Conservation (phyloP, 768 basidiomycete species). For the Termitomyces sp. region DNA sequence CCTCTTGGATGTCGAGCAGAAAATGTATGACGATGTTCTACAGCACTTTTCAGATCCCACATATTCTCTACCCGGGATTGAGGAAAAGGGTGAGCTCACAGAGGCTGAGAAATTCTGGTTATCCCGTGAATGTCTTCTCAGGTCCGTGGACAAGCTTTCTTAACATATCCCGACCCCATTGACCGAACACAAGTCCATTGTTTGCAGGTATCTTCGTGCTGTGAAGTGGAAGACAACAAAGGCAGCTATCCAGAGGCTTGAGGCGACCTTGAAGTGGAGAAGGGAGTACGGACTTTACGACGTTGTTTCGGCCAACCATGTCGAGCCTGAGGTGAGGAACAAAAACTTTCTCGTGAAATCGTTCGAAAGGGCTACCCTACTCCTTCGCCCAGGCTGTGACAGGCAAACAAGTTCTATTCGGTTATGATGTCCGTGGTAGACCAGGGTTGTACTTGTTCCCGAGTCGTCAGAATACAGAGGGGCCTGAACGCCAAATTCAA, state of each 20-base stretch:
- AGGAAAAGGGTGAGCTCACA: slow-evolving; percentile 38
- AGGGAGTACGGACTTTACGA: slow-evolving; percentile 74
- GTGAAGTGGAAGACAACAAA: slow-evolving; percentile 60
- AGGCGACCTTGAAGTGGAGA: slow-evolving; percentile 74
- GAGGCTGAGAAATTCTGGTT: slow-evolving; percentile 80
- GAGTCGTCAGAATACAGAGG: slow-evolving; percentile 74
- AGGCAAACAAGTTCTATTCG: slow-evolving; percentile 77
- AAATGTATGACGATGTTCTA: slow-evolving; percentile 48
- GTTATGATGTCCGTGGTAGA: slow-evolving; percentile 61
- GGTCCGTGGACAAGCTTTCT: slow-evolving; percentile 29
- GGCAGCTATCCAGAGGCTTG: slow-evolving; percentile 62
- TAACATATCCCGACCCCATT: background rate
- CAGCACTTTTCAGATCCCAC: slow-evolving; percentile 50
- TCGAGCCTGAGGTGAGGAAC: slow-evolving; percentile 66
- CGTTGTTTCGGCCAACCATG: slow-evolving; percentile 47
- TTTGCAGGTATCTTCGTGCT: slow-evolving; percentile 64
- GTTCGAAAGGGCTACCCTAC: background rate
- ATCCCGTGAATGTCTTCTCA: slow-evolving; percentile 68
- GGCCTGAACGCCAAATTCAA: slow-evolving; percentile 61
- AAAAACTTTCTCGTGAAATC: background rate
- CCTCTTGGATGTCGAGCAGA: slow-evolving; percentile 39
- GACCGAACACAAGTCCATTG: background rate
- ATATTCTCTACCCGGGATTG: slow-evolving; percentile 44
- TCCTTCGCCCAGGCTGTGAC: slow-evolving; percentile 52
- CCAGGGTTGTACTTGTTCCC: slow-evolving; percentile 68